phyloP scores from a whole-genome alignment of 441 rosid species.

The Eutrema salsugineum region DNA sequence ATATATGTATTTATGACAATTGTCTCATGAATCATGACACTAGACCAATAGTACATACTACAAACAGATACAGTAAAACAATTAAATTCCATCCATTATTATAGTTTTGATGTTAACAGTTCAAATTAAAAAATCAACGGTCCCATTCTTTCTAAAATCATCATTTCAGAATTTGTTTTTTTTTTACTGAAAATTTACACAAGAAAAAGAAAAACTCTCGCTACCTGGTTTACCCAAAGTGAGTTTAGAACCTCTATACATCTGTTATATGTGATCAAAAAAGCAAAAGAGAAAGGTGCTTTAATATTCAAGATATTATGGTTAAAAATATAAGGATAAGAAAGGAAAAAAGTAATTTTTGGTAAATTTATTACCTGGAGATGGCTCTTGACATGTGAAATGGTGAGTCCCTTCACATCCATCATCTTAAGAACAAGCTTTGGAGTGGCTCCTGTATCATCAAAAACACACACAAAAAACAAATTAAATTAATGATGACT shows the following conservation, averaged over 20 bases:
- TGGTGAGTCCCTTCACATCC: constrained; percentile 62
- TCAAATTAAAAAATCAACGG: constrained; percentile 23
- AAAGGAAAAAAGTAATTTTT: neutral
- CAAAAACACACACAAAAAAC: neutral
- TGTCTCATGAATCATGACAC: constrained; percentile 36
- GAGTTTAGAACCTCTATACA: constrained; percentile 38
- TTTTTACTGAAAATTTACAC: neutral
- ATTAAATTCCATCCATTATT: constrained; percentile 32
- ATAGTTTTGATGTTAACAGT: constrained; percentile 29
- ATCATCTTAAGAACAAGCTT: constrained; percentile 62
- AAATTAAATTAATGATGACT: neutral
- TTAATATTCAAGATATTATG: neutral
- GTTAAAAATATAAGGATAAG: neutral
- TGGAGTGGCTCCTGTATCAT: constrained; percentile 55
- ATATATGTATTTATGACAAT: constrained; percentile 26
- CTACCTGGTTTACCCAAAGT: constrained; percentile 33
- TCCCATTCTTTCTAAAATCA: constrained; percentile 13
- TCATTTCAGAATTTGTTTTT: constrained; percentile 9
- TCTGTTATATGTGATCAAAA: constrained; percentile 13
- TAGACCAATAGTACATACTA: constrained; percentile 35
- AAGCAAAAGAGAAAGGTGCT: neutral
- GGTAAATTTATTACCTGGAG: constrained; percentile 47
- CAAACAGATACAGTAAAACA: constrained; percentile 32
- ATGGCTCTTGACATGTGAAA: constrained; percentile 73
- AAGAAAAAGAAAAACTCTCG: neutral